Percentiles rank a stretch among this genome's conserved stretches.
Conservation (phyloP, 192 early-diverging fungal species). For the Coemansia sp. region DNA sequence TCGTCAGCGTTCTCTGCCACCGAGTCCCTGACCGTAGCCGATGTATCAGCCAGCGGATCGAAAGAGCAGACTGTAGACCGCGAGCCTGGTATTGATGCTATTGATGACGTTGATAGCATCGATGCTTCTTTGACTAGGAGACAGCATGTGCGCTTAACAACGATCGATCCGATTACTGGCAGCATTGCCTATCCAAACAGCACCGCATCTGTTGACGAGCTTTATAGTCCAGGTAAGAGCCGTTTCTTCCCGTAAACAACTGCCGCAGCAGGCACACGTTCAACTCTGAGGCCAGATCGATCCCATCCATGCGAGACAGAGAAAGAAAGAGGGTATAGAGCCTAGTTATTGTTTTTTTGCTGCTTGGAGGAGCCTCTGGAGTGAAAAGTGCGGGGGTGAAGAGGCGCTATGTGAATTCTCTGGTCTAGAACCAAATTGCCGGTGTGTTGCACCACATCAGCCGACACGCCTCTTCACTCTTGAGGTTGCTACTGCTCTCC, state of each 20-base stretch:
- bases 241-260: neutral
- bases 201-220: neutral
- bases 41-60: slow-evolving; percentile 6
- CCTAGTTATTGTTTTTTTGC: no score
- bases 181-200: slow-evolving; percentile 16
- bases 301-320: neutral
- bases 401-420: neutral
- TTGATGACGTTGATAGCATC: neutral
- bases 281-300: neutral
- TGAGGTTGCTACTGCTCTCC: neutral
- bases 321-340: neutral
- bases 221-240: slow-evolving; percentile 41
- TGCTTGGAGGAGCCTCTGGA: neutral
- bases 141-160: slow-evolving; percentile 42
- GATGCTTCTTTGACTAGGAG: slow-evolving; percentile 9
- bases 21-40: slow-evolving; percentile 1
- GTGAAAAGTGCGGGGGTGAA: neutral
- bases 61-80: neutral
- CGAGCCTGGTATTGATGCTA: neutral
- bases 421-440: neutral
- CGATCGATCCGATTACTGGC: slow-evolving; percentile 44
- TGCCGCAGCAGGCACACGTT: neutral
- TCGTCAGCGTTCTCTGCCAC: slow-evolving; percentile 26
- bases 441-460: neutral
- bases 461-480: slow-evolving; percentile 1